phyloP scores from a whole-genome alignment of 768 basidiomycete species.

The Candolleomyces aberdarensis region DNA sequence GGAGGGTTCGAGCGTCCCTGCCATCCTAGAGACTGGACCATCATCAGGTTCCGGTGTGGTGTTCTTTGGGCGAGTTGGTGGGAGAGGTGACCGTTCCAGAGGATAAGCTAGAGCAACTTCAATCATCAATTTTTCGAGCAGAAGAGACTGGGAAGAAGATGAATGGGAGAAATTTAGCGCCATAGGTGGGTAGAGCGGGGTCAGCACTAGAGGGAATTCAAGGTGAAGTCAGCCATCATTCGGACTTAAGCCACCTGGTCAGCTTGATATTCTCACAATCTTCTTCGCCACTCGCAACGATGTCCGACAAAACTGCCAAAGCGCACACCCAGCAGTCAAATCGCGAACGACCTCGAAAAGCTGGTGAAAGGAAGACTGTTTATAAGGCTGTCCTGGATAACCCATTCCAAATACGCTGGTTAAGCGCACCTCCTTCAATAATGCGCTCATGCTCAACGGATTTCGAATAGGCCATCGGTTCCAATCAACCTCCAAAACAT shows the following conservation, averaged over 20 bases:
- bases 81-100: background rate
- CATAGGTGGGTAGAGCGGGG: background rate
- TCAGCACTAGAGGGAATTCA: no score
- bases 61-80: background rate
- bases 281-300: background rate
- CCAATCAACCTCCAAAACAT: conserved; percentile 61
- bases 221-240: no score
- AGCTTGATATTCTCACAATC: background rate
- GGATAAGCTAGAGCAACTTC: background rate
- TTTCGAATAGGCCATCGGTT: conserved; percentile 53
- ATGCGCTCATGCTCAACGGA: background rate
- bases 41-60: background rate
- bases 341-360: conserved; percentile 48
- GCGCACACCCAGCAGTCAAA: conserved; percentile 60
- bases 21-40: background rate
- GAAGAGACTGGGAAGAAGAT: background rate
- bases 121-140: background rate
- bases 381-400: conserved; percentile 72
- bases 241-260: no score
- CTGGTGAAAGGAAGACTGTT: conserved; percentile 55
- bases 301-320: conserved; percentile 40
- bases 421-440: conserved; percentile 7
- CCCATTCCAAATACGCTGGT: conserved; percentile 73
- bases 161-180: background rate
- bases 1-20: background rate